Conservation (phyloP, 169 alveolate species). For the Cryptosporidium parvum region DNA sequence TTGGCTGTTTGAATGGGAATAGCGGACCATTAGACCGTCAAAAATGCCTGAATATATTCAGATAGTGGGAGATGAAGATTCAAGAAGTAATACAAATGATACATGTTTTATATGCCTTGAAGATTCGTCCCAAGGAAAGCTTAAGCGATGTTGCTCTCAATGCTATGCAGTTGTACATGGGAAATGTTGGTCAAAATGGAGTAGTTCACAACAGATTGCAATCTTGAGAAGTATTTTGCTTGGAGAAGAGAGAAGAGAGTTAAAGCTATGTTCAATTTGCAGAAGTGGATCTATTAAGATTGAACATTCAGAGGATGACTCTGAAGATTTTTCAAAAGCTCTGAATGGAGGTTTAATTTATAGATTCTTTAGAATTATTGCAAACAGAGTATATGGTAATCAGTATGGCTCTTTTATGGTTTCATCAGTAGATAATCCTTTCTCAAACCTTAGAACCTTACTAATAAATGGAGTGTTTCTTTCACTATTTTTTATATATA, state of each 20-base stretch:
- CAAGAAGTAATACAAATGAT: constrained; percentile 7
- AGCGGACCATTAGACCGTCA: neutral
- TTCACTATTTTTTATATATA: constrained; percentile 16
- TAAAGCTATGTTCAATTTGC: constrained; percentile 38
- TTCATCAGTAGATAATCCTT: neutral
- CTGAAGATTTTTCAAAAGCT: neutral
- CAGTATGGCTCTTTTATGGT: constrained; percentile 34
- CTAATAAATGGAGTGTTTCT: constrained; percentile 36
- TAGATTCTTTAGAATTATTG: constrained; percentile 13
- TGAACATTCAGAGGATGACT: constrained; percentile 25
- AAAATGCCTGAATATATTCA: constrained; percentile 34
- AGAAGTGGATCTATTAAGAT: constrained; percentile 52
- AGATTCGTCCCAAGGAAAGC: constrained; percentile 32
- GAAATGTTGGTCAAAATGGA: constrained; percentile 56
- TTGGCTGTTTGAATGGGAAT: neutral
- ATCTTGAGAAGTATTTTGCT: constrained; percentile 35
- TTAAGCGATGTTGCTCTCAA: constrained; percentile 55
- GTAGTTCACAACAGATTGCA: constrained; percentile 17
- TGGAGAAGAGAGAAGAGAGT: constrained; percentile 34
- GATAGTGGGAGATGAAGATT: constrained; percentile 19
- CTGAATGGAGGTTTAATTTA: neutral
- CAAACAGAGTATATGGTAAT: constrained; percentile 34
- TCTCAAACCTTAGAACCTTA: constrained; percentile 5
- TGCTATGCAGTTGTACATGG: constrained; percentile 52
- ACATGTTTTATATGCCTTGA: constrained; percentile 62